Evolutionary conservation across 169 alveolate genomes (phyloP).

Genomic region (Gregarina niphandrodes): DNA sequence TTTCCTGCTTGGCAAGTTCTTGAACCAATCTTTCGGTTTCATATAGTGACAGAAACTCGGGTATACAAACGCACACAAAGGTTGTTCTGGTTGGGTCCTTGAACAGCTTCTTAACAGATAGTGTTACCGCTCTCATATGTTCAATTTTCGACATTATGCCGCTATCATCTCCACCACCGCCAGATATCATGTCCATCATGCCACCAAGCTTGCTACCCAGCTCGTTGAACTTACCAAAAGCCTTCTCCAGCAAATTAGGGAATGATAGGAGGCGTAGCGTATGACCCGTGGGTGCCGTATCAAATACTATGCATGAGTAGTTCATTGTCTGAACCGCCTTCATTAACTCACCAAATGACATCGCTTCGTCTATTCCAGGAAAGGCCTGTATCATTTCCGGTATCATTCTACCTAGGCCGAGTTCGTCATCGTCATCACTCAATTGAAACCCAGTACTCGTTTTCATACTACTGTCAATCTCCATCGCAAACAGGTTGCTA

Average conservation of each 20-base stretch:
- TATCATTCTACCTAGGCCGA: constrained; percentile 26
- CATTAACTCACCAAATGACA: constrained; percentile 79
- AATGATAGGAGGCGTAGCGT: constrained; percentile 82
- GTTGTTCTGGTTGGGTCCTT: constrained; percentile 64
- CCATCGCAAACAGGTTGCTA: constrained; percentile 78
- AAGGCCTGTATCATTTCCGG: constrained; percentile 73
- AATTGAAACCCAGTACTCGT: constrained; percentile 38
- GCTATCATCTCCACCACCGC: not conserved
- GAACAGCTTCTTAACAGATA: constrained; percentile 41
- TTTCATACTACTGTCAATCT: constrained; percentile 56
- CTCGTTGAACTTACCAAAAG: constrained; percentile 54
- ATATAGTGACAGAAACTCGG: constrained; percentile 87
- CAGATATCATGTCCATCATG: constrained; percentile 29
- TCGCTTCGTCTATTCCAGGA: constrained; percentile 97
- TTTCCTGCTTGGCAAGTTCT: constrained; percentile 63
- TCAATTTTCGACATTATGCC: constrained; percentile 26
- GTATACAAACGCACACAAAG: constrained; percentile 93
- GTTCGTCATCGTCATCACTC: constrained; percentile 17
- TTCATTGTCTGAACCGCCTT: constrained; percentile 54
- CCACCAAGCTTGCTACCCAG: constrained; percentile 44
- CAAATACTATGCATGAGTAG: constrained; percentile 72
- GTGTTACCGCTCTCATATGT: constrained; percentile 41
- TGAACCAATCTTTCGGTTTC: constrained; percentile 92
- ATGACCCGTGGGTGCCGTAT: constrained; percentile 99
- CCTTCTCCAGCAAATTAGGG: constrained; percentile 77